Conservation (phyloP, 164 flowering plant species). For the Hamamelis virginiana region DNA sequence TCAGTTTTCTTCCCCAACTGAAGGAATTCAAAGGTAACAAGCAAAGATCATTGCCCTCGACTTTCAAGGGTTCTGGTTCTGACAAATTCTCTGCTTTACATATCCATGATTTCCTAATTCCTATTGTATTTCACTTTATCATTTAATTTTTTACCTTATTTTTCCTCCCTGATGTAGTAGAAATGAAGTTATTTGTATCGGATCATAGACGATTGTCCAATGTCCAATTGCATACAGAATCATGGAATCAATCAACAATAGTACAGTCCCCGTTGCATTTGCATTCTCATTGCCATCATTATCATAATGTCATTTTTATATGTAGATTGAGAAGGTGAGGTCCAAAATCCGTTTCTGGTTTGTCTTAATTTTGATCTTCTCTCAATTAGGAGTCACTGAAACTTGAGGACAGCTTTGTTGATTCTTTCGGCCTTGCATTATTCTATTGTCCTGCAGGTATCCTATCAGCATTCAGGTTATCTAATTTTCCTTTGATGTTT, state of each 20-base stretch:
- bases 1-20: not conserved
- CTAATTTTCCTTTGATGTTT: too few relatives aligned
- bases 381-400: too few relatives aligned
- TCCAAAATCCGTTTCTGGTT: too few relatives aligned
- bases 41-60: conserved; percentile 4
- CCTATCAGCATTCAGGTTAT: too few relatives aligned
- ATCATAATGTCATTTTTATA: not conserved
- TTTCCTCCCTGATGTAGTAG: not conserved
- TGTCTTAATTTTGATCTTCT: too few relatives aligned
- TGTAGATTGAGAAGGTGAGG: not conserved
- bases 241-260: not conserved
- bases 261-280: not conserved
- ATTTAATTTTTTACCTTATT: not conserved
- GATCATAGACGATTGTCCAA: not conserved
- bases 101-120: not conserved
- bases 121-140: conserved; percentile 1
- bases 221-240: not conserved
- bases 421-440: too few relatives aligned
- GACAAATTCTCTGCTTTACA: conserved; percentile 19
- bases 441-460: too few relatives aligned
- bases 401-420: too few relatives aligned
- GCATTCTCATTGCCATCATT: not conserved
- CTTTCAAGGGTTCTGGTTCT: not conserved
- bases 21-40: not conserved
- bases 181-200: not conserved